Base-by-base conservation (phyloP, 1,284 basidiomycete genomes). In the Malassezia yamatoensis region DNA sequence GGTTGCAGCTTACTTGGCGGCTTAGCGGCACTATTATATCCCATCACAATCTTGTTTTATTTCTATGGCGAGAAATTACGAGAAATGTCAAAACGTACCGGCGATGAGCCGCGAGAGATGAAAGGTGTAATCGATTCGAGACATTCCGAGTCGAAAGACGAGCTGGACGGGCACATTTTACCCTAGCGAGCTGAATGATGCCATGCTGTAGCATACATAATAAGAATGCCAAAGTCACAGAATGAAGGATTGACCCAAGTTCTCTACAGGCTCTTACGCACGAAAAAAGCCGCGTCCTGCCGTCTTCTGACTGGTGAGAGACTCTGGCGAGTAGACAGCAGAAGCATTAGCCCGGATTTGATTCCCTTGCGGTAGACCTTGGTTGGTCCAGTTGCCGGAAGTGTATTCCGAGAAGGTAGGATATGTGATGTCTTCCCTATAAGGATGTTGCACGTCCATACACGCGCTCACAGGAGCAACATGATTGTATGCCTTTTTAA, bases 391-490 rank as follows among this genome's bases (percentile, higher is more conserved):
- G 18, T 43, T 43, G 7, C 41, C 41, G 13, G 41, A 20, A 3
- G 41, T 21, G 32, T 43, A 43, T 21, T 43, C 15, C 3, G 41
- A 20, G 16, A 64, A 57, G 47, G 35, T 52, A 12, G 60, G 60
- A 45, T 57, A 64, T 15, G 53, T 56, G 29, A 60, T 50, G 21
- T 53, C 49, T 42, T 61, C 57, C 16, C 24, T n/a, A 38, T 59
- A 64, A 5, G 62, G 62, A 12, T 55, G 41, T 5, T 53, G 61
- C 35, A 40, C 47, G 50, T 61, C 58, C 51, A 62, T 42, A 50
- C 64, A 66, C 15, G 60, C 58, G 20, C 49, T 50, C 10, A 64
- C 13, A 32, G 64, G 60, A 2, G 62, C 60, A 15, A 66, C 50
- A 48, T 62, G 18, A n/a, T 60, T 47, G 49, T 60, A 66, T 8